Conservation (phyloP, 129 eudicot species). For the Escallonia herrerae region DNA sequence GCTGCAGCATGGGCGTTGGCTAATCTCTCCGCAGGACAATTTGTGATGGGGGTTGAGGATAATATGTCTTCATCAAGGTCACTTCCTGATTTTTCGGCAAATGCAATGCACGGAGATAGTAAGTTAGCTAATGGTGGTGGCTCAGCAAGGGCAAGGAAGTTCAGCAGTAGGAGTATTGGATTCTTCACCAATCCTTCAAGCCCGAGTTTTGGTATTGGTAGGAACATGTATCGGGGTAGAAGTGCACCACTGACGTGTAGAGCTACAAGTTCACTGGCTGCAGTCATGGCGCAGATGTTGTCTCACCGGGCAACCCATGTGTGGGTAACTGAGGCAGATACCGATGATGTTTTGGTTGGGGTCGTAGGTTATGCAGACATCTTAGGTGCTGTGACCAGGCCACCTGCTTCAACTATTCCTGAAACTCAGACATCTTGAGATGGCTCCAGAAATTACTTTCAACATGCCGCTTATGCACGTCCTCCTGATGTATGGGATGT, state of each 20-base stretch:
- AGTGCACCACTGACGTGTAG: slow-evolving; percentile 88
- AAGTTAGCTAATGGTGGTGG: slow-evolving; percentile 21
- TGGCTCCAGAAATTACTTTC: no score
- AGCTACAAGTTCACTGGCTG: slow-evolving; percentile 70
- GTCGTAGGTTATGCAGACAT: slow-evolving; percentile 94
- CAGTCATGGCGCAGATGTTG: slow-evolving; percentile 97
- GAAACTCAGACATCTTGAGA: slow-evolving; percentile 20
- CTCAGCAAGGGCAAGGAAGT: slow-evolving; percentile 34
- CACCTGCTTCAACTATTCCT: slow-evolving; percentile 25
- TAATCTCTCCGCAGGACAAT: slow-evolving; percentile 75
- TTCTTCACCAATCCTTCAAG: slow-evolving; percentile 48
- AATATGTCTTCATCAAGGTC: slow-evolving; percentile 26
- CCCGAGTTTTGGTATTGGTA: slow-evolving; percentile 37
- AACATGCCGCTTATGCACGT: no score
- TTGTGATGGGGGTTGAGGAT: slow-evolving; percentile 95
- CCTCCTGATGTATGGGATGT: no score
- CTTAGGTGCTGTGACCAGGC: slow-evolving; percentile 62
- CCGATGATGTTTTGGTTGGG: slow-evolving; percentile 72
- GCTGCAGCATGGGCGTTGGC: slow-evolving; percentile 97
- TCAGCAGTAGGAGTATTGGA: slow-evolving; percentile 83
- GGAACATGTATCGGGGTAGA: slow-evolving; percentile 95
- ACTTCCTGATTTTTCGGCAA: slow-evolving; percentile 32
- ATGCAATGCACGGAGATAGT: slow-evolving; percentile 26
- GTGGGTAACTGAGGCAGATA: slow-evolving; percentile 81
- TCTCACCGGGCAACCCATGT: slow-evolving; percentile 95